Base-by-base conservation (phyloP, 805 yeast genomes). In the Metahyphopichia silvanorum region DNA sequence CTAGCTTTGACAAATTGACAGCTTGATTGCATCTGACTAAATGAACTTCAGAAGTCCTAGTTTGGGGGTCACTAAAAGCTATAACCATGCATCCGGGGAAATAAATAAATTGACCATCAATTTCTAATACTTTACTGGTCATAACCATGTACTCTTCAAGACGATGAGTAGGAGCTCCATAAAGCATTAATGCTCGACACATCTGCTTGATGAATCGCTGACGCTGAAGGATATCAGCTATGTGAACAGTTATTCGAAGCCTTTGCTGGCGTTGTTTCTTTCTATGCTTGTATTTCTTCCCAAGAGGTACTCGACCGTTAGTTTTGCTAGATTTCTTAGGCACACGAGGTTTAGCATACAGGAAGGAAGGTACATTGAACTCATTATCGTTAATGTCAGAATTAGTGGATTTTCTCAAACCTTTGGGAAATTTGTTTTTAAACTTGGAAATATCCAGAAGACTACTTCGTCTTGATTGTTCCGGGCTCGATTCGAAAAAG, bases 161-260 rank as follows among this genome's bases (percentile, higher is more conserved):
- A 50, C 98, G 73, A 56, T 91, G 97, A 1, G 96, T 88, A 1
- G 98, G 98, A 0, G 98, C 98, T 17, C 98, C 98, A 49, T 77
- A 91, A 36, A 86, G 62, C 98, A 91, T 89, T 34, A 91, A 67
- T 0, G 95, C 95, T 29, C 85, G 77, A 53, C 97, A 89, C 64
- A 91, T 71, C 21, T 91, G 71, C 45, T 88, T 60, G 36, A 91
- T 82, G 52, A 91, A 91, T 31, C 89, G 66, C 53, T 89, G 96
- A 35, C 96, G 73, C 53, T 89, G 95, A 16, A 89, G 63, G 14
- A 87, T 76, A 47, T 85, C 95, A 1, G 95, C 93, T 46, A 89
- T 86, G 54, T 91, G 97, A 10, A 91, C 94, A 0, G 97, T 91
- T 47, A 89, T 89, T 35, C 85, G 79, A 20, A 91, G 89, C 22